Conservation (phyloP, 2,329 filamentous ascomycete species). For the Xylaria sp. region DNA sequence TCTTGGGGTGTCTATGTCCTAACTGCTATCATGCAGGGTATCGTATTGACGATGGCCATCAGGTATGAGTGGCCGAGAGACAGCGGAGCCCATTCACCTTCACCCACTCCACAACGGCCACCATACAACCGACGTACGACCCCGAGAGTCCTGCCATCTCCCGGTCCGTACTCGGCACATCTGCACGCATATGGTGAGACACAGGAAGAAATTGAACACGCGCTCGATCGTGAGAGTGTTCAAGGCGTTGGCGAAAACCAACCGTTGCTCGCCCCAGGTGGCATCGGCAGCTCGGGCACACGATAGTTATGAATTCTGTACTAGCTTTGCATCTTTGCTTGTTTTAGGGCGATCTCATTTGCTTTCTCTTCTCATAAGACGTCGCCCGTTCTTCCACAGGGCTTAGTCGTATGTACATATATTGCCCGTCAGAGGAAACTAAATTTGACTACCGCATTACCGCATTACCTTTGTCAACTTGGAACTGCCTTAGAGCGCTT, state of each 20-base stretch:
- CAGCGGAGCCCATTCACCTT: conserved; percentile 39
- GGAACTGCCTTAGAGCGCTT: too few relatives aligned
- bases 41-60: conserved; percentile 81
- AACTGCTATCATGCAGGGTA: conserved; percentile 86
- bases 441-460: too few relatives aligned
- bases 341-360: conserved; percentile 9
- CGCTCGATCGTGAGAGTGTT: conserved; percentile 50
- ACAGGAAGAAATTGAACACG: conserved; percentile 51
- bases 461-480: too few relatives aligned
- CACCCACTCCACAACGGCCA: conserved; percentile 44
- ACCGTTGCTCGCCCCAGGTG: conserved; percentile 51
- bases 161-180: conserved; percentile 51
- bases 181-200: conserved; percentile 52
- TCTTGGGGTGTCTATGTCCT: conserved; percentile 93
- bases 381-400: conserved; percentile 2
- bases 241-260: conserved; percentile 51
- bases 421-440: conserved; percentile 13
- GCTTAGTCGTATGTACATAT: conserved; percentile 21
- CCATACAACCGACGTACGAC: conserved; percentile 50
- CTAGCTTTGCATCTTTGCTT: conserved; percentile 9
- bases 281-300: conserved; percentile 50
- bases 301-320: conserved; percentile 41
- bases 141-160: conserved; percentile 49
- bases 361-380: neutral
- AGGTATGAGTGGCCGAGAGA: conserved; percentile 69